These are phyloP conservation scores for Bremia lactucae DNA, from an alignment of 352 stramenopile species.

Conservation along the genomic window DNA sequence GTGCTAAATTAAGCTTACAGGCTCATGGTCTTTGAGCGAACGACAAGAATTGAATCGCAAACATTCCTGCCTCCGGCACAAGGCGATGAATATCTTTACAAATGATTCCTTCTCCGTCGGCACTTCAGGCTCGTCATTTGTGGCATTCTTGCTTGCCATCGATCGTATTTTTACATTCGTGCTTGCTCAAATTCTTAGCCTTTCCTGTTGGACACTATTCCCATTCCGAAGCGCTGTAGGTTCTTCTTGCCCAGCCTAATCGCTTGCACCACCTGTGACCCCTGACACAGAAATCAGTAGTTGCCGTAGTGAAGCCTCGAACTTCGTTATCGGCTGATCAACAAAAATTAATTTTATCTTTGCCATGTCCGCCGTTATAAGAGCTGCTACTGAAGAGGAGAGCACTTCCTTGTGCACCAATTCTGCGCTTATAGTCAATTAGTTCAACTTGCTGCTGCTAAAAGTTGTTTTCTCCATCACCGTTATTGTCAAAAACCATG, in stretches of 20 bases:
- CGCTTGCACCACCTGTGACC: conserved; percentile 12
- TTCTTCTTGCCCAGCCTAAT: conserved; percentile 46
- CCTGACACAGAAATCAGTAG: conserved; percentile 29
- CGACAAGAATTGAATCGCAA: conserved; percentile 76
- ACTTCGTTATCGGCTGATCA: conserved; percentile 74
- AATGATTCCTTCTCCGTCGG: conserved; percentile 78
- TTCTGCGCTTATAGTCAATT: conserved; percentile 69
- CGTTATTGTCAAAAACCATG: conserved; percentile 86
- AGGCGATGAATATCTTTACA: conserved; percentile 82
- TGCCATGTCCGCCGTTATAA: conserved; percentile 79
- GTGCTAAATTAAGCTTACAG: conserved; percentile 45
- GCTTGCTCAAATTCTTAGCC: conserved; percentile 38
- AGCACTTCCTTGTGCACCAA: conserved; percentile 80
- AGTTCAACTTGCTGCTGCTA: conserved; percentile 85
- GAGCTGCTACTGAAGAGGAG: conserved; percentile 38
- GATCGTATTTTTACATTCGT: conserved; percentile 55
- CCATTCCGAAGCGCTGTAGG: no score
- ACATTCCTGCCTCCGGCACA: conserved; percentile 81
- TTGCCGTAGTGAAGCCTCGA: conserved; percentile 45
- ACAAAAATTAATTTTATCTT: conserved; percentile 85
- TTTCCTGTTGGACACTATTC: no score
- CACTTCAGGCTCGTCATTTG: conserved; percentile 69
- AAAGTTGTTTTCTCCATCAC: conserved; percentile 85
- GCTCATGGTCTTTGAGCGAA: conserved; percentile 37
- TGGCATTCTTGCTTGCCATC: conserved; percentile 38